phyloP scores from a whole-genome alignment of 306 rosid genomes.

The Lithocarpus polystachyus region DNA sequence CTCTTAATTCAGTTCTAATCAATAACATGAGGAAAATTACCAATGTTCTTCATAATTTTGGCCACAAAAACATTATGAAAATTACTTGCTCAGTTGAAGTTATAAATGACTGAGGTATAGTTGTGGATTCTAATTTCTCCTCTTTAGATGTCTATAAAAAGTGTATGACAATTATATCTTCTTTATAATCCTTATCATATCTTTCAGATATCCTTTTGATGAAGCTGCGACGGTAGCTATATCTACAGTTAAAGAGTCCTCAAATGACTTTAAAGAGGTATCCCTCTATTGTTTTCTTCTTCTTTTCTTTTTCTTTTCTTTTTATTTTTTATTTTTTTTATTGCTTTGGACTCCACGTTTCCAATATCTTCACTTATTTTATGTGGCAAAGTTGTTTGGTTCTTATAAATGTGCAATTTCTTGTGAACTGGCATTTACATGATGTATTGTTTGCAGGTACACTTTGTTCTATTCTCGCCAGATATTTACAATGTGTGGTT shows the following conservation, averaged over 20 bases:
- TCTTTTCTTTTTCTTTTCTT: too few species aligned
- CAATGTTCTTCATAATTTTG: not conserved
- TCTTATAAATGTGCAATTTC: not conserved
- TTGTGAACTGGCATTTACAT: constrained; percentile 7
- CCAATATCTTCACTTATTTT: not conserved
- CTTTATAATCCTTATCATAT: not conserved
- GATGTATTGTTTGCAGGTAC: constrained; percentile 56
- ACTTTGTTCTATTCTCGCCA: constrained; percentile 58
- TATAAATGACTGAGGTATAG: not conserved
- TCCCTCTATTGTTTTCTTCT: not conserved
- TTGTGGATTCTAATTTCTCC: not conserved
- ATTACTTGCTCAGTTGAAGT: not conserved
- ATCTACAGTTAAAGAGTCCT: constrained; percentile 60
- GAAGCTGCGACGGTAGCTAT: constrained; percentile 74
- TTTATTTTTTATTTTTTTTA: not conserved
- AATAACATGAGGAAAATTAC: not conserved
- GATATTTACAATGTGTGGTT: constrained; percentile 62
- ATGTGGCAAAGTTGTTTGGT: not conserved
- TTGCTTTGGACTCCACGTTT: not conserved
- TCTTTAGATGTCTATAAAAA: not conserved
- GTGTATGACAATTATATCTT: not conserved
- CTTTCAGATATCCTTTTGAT: constrained; percentile 64
- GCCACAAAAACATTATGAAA: not conserved
- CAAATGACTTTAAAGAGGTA: constrained; percentile 75
- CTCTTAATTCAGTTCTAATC: not conserved